phyloP scores from a whole-genome alignment of 768 basidiomycete genomes.

The Russula virescens region DNA sequence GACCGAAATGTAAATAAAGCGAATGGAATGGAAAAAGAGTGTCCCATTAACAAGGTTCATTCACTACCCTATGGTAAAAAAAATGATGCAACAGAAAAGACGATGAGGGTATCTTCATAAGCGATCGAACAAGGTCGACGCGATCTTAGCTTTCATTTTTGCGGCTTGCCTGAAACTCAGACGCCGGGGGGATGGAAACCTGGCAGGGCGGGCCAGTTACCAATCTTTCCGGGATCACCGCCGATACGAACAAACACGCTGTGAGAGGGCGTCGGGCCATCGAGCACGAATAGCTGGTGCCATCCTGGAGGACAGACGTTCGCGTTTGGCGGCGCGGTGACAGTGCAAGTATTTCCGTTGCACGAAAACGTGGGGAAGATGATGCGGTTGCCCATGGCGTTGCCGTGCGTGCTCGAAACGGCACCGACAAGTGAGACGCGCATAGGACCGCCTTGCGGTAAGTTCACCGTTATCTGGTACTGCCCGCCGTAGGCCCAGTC shows the following conservation, averaged over 20 bases:
- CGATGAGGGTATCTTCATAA: background rate
- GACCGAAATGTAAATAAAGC: too few relatives aligned
- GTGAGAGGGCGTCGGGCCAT: constrained; percentile 72
- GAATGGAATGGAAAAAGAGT: too few relatives aligned
- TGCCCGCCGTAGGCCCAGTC: constrained; percentile 59
- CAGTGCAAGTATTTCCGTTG: constrained; percentile 63
- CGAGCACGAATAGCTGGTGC: constrained; percentile 70
- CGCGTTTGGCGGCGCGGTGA: constrained; percentile 70
- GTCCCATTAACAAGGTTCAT: too few relatives aligned
- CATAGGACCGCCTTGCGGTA: constrained; percentile 41
- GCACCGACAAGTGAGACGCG: constrained; percentile 64
- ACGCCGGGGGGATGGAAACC: constrained; percentile 66
- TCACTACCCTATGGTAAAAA: too few relatives aligned
- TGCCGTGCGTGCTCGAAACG: constrained; percentile 72
- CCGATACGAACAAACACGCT: constrained; percentile 75
- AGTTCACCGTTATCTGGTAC: constrained; percentile 45
- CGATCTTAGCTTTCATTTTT: constrained; percentile 31
- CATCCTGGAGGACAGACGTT: constrained; percentile 68
- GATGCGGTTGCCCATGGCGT: constrained; percentile 64
- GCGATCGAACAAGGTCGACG: background rate
- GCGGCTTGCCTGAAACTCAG: constrained; percentile 40
- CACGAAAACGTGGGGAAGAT: constrained; percentile 71
- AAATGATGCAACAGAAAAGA: background rate
- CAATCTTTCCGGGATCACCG: constrained; percentile 64
- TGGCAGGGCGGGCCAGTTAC: constrained; percentile 66